Percentiles rank a stretch among this genome's conserved stretches.
These are phyloP conservation scores for Eucalyptus erythrocorys DNA, from an alignment of 345 rosid species.

Conservation along the genomic window DNA sequence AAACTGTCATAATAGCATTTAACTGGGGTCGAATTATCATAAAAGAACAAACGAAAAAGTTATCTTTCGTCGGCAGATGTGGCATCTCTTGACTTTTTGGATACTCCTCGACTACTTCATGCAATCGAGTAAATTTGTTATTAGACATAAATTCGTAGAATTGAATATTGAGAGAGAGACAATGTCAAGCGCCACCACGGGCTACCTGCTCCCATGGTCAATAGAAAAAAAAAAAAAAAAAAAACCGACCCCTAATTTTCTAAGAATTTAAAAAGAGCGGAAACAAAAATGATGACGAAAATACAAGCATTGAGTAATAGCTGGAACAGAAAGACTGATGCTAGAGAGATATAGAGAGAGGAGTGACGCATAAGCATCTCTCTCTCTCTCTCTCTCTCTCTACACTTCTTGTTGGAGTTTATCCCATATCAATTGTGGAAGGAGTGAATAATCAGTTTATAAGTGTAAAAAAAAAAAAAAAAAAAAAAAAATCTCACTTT, in stretches of 20 bases:
- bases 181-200: background rate
- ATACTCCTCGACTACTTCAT: background rate
- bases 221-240: no score
- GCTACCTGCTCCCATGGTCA: background rate
- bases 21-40: background rate
- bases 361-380: background rate
- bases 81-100: background rate
- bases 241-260: background rate
- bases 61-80: background rate
- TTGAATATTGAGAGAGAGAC: background rate
- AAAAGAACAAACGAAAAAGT: no score
- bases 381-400: background rate
- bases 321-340: background rate
- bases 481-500: no score
- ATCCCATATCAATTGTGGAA: no score
- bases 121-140: background rate
- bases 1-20: background rate
- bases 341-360: background rate
- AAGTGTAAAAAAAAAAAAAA: no score
- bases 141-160: background rate
- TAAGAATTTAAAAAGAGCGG: background rate
- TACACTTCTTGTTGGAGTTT: background rate
- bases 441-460: fast-evolving
- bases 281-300: background rate
- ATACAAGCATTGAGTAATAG: background rate